A percentile compares a stretch with the other conserved stretches of the same genome.
These are phyloP conservation scores for Penicillium rolfsii DNA, from an alignment of 2,329 filamentous ascomycete genomes.

Conservation along the genomic window DNA sequence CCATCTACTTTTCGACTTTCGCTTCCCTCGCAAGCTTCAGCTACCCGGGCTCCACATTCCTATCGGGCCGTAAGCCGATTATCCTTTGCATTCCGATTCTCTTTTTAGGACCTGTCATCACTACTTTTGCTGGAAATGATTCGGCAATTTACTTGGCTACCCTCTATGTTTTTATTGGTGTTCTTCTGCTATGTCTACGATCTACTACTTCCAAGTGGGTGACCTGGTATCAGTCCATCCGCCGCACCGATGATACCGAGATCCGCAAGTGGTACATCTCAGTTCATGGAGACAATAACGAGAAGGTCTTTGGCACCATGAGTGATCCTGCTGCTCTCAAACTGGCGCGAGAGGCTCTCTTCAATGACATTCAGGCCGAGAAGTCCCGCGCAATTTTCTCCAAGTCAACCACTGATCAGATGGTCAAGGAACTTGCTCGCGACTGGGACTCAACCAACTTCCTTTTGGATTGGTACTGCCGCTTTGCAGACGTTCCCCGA, in stretches of 20 bases:
- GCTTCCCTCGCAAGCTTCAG: constrained; percentile 59
- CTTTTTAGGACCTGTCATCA: constrained; percentile 60
- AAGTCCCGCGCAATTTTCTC: constrained; percentile 48
- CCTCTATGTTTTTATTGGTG: constrained; percentile 56
- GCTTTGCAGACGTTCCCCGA: constrained; percentile 51
- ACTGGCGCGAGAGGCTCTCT: constrained; percentile 51
- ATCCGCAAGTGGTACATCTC: constrained; percentile 47
- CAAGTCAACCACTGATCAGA: constrained; percentile 47
- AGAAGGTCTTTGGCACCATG: constrained; percentile 49
- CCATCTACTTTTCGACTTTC: constrained; percentile 62
- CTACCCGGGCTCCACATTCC: constrained; percentile 58
- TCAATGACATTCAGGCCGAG: constrained; percentile 52
- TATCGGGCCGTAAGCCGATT: constrained; percentile 61
- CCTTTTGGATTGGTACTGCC: constrained; percentile 58
- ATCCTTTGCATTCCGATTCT: constrained; percentile 60
- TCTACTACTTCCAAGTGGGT: constrained; percentile 61
- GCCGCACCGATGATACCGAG: constrained; percentile 44
- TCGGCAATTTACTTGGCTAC: constrained; percentile 60
- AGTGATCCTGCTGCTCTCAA: constrained; percentile 56
- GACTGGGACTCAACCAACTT: constrained; percentile 59
- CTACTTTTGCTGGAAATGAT: constrained; percentile 58
- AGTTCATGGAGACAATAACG: constrained; percentile 37
- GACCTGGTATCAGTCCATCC: constrained; percentile 55
- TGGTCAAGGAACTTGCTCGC: constrained; percentile 55
- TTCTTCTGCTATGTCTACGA: constrained; percentile 58